These are phyloP conservation scores for Leptographium radiaticola DNA, from an alignment of 2,329 filamentous ascomycete species.

Conservation along the genomic window DNA sequence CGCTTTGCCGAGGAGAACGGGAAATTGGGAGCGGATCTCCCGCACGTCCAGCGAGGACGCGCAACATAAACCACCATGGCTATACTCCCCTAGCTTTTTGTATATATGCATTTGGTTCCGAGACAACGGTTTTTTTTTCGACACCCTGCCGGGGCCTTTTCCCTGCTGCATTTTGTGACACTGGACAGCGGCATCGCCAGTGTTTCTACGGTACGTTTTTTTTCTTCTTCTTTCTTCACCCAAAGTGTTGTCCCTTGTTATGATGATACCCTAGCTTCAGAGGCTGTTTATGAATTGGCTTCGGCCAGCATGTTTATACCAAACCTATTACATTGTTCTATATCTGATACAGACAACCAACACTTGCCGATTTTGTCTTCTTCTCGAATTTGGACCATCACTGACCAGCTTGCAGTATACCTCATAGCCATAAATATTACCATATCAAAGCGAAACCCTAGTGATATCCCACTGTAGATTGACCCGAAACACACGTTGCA, in stretches of 20 bases:
- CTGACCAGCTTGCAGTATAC: background rate
- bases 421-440: constrained; percentile 3
- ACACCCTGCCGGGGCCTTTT: background rate
- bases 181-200: background rate
- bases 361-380: background rate
- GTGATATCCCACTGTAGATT: constrained; percentile 1
- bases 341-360: background rate
- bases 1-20: background rate
- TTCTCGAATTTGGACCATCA: background rate
- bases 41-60: background rate
- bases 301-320: constrained; percentile 8
- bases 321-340: constrained; percentile 9
- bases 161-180: background rate
- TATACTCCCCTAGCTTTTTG: background rate
- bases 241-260: background rate
- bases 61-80: background rate
- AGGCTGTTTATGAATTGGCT: constrained; percentile 12
- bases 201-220: constrained; percentile 1
- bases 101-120: constrained; percentile 3
- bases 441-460: background rate
- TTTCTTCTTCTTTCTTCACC: background rate
- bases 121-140: background rate
- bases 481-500: background rate
- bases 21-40: background rate
- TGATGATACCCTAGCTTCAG: constrained; percentile 10